Evolutionary conservation across 768 basidiomycete genomes (phyloP).

Genomic region (Rossbeevera mucosa): DNA sequence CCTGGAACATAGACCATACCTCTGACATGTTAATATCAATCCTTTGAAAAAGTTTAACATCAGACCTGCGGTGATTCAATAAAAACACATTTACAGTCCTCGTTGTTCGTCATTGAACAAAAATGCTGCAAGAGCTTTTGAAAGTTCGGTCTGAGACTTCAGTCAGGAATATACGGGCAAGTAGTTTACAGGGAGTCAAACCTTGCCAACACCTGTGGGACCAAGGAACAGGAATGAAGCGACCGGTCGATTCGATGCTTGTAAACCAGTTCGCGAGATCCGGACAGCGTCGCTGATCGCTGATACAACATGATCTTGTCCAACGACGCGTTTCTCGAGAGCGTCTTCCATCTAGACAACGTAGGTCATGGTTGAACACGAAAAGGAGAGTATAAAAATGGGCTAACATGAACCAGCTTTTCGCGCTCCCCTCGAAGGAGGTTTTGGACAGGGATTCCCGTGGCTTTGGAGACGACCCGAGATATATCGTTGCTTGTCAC

Average conservation of each 20-base stretch:
- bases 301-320: slow-evolving; percentile 84
- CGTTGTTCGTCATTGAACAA: slow-evolving; percentile 86
- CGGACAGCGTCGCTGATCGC: slow-evolving; percentile 89
- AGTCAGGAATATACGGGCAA: not conserved
- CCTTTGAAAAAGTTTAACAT: slow-evolving; percentile 33
- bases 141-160: slow-evolving; percentile 63
- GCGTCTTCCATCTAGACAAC: slow-evolving; percentile 76
- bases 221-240: slow-evolving; percentile 92
- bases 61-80: not conserved
- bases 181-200: slow-evolving; percentile 17
- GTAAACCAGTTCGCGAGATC: slow-evolving; percentile 86
- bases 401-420: slow-evolving; percentile 77
- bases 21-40: slow-evolving; percentile 97
- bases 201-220: slow-evolving; percentile 85
- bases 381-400: not conserved
- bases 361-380: not conserved
- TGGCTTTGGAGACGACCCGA: slow-evolving; percentile 80
- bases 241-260: slow-evolving; percentile 83
- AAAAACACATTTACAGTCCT: slow-evolving; percentile 57
- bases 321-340: slow-evolving; percentile 71
- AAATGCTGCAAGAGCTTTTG: slow-evolving; percentile 84
- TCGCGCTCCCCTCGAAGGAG: slow-evolving; percentile 86
- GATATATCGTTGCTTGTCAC: slow-evolving; percentile 90
- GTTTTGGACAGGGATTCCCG: slow-evolving; percentile 88
- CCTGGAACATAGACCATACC: slow-evolving; percentile 19